Conservation (phyloP, 73 alveolate species). For the Paraurostyla sp. region DNA sequence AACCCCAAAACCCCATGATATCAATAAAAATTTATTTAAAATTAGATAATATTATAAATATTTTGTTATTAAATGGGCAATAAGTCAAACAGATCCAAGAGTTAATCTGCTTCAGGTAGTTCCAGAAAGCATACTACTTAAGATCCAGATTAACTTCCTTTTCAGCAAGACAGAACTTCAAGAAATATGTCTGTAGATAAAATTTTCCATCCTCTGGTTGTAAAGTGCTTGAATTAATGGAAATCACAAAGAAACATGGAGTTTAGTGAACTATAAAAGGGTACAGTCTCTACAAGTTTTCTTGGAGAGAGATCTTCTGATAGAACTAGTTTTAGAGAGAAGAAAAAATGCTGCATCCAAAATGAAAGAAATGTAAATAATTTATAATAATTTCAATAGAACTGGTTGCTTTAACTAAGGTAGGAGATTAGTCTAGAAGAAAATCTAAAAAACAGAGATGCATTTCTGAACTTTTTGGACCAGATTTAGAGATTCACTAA, state of each 20-base stretch:
- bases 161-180: no score
- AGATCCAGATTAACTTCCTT: no score
- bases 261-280: neutral
- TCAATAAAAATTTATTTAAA: no score
- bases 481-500: neutral
- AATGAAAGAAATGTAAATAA: neutral
- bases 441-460: neutral
- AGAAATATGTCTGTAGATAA: no score
- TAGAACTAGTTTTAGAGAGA: neutral
- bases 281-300: constrained; percentile 1
- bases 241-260: neutral
- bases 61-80: no score
- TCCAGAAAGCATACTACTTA: no score
- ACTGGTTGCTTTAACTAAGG: neutral
- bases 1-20: neutral
- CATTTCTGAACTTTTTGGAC: neutral
- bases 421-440: neutral
- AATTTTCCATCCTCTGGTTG: neutral
- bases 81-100: no score
- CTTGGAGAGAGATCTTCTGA: neutral
- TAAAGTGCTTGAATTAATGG: neutral
- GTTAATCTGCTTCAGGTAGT: no score
- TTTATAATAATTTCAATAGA: neutral
- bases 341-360: constrained; percentile 6
- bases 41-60: no score